phyloP scores from a whole-genome alignment of 1,139 yeast genomes.

The Magnusiomyces ingens region DNA sequence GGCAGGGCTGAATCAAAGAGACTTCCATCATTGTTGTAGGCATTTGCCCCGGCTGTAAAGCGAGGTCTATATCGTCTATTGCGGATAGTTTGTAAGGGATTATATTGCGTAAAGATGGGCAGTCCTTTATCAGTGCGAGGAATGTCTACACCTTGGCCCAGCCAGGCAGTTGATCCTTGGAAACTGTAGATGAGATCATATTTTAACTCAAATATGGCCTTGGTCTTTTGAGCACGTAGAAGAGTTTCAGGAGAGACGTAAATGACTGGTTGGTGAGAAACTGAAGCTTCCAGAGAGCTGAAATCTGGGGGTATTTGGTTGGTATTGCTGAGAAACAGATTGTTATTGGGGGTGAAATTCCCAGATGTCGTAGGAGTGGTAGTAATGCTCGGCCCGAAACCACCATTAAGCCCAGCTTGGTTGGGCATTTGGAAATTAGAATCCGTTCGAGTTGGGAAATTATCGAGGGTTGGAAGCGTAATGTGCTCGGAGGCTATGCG shows the following conservation, averaged over 20 bases:
- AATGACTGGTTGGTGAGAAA: background rate
- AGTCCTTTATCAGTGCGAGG: background rate
- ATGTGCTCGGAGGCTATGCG: too few species aligned
- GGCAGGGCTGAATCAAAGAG: conserved; percentile 3
- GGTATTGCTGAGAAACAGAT: background rate
- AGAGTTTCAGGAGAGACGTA: conserved; percentile 4
- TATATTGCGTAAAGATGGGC: conserved; percentile 2
- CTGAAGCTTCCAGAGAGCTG: too few species aligned
- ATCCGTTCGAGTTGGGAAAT: too few species aligned
- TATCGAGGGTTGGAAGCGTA: too few species aligned
- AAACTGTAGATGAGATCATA: conserved; percentile 1
- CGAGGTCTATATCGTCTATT: background rate
- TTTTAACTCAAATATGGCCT: conserved; percentile 2
- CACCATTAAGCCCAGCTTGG: too few species aligned
- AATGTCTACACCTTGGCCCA: background rate
- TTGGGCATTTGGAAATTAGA: too few species aligned
- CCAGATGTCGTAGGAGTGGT: background rate
- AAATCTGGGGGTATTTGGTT: too few species aligned
- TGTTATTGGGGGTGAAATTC: background rate
- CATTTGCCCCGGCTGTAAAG: background rate
- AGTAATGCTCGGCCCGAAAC: background rate
- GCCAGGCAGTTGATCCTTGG: conserved; percentile 1
- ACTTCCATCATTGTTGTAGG: background rate
- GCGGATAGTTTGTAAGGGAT: conserved; percentile 8
- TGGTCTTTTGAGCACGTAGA: conserved; percentile 3